Conservation (phyloP, 1,284 basidiomycete species). For the Rhodotorula sp. region DNA sequence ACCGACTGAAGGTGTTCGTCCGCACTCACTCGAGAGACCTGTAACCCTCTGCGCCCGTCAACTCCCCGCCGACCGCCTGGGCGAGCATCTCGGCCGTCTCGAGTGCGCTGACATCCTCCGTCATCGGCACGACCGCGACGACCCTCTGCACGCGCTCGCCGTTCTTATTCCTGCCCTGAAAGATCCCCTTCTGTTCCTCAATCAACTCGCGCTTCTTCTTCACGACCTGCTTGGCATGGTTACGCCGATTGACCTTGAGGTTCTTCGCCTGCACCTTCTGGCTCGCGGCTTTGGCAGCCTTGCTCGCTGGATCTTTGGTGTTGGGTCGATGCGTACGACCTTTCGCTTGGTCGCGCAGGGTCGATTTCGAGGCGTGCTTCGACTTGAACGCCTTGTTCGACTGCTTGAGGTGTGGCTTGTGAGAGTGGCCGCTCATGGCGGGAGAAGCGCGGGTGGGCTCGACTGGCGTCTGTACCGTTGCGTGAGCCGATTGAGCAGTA, state of each 20-base stretch:
- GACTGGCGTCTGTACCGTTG: too few species aligned
- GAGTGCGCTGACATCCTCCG: constrained; percentile 61
- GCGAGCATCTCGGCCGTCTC: constrained; percentile 62
- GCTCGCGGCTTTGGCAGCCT: constrained; percentile 14
- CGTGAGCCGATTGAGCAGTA: too few species aligned
- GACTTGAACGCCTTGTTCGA: constrained; percentile 89
- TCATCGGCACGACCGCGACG: constrained; percentile 63
- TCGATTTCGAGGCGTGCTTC: constrained; percentile 78
- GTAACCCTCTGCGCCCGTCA: constrained; percentile 51
- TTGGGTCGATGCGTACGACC: constrained; percentile 32
- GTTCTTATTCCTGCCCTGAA: constrained; percentile 47
- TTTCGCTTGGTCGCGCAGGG: constrained; percentile 37
- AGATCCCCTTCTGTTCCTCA: constrained; percentile 52
- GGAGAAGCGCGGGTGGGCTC: too few species aligned
- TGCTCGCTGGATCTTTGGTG: constrained; percentile 10
- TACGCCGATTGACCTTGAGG: constrained; percentile 70
- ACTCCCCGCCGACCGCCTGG: constrained; percentile 61
- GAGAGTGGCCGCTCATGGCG: constrained; percentile 7
- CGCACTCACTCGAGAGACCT: constrained; percentile 33
- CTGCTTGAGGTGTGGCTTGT: constrained; percentile 63
- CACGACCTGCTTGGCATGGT: constrained; percentile 74
- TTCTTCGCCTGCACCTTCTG: constrained; percentile 48
- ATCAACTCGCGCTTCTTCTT: constrained; percentile 67
- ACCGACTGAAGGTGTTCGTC: too few species aligned
- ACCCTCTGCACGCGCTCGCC: constrained; percentile 53